Evolutionary conservation across 2,329 filamentous ascomycete species (phyloP), one percentile per base, ranked within the genome.

Genomic region (Colletotrichum somersetense): DNA sequence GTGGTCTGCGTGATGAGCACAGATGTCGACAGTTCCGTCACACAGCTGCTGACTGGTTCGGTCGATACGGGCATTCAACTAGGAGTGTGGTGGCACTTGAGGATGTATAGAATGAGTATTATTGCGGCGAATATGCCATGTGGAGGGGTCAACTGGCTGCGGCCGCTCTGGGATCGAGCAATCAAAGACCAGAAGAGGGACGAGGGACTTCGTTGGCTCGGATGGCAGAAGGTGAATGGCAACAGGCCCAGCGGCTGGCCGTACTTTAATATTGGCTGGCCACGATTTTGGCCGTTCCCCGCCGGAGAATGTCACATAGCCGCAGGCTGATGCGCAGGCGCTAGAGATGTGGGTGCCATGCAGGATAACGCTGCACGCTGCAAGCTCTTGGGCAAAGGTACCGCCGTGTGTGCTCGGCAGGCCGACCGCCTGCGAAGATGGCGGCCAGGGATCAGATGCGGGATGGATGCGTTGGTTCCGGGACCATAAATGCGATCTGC

Each of bases 191-290:
- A 74, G 75, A 74, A 62, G 57, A 73, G 62, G 74, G 66, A 67
- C 74, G 59, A 61, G 73, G 58, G 53, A 65, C 55, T 68, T 58
- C 33, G 48, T 44, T 70, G 69, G 71, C 62, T 72, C 53, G 53
- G 73, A 62, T 74, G 58, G 74, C 59, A 30, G 61, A 74, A 75
- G 75, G 77, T 73, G 74, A 74, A 75, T 69, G 73, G 76, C 71
- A 76, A 75, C 18, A 77, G 76, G 76, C 77, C 75, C 80, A 83
- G 85, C 85, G 84, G 84, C 77, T 82, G 86, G 82, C 79, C 78
- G 81, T 77, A 79, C 80, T 80, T 82, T 83, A 82, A 88, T 88
- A 89, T 89, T 89, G 87, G 87, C 82, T 84, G 83, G 79, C 71
- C 76, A 71, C 66, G 72, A 76, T 68, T 77, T 78, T 78, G 79